Base-by-base conservation (phyloP, 139 green algal species). In the Asterochloris erici region DNA sequence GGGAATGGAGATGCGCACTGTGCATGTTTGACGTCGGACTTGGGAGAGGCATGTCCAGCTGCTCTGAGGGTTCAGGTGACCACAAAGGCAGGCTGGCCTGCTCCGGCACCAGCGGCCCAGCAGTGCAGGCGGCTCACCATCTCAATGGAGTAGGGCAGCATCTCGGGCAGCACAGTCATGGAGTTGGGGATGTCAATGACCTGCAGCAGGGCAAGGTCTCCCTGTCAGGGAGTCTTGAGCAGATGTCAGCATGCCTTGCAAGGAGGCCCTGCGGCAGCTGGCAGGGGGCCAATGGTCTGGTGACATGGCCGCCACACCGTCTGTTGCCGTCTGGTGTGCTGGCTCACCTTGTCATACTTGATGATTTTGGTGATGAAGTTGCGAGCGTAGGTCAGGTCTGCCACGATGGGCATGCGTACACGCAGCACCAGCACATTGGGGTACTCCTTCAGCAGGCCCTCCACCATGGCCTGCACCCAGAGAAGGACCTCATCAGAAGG, bases 331-430 rank as follows among this genome's bases (percentile, higher is more conserved):
- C 38, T 54, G 38, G 38, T 54, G 38, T 54, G 27, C 14, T 27
- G 9, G 84, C 79, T 21, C 24, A 93, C 93, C 91, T 97, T 97
- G 77, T 96, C 91, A 85, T 98, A 98, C 85, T 96, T 97, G 85
- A 98, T 96, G 88, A 99, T 99, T 90, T 99, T 99, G 63, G 94
- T 97, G 90, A 99, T 98, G 89, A 99, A 99, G 87, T 99, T 99
- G 82, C 96, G 90, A 12, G 93, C 91, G 86, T 98, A 98, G 2
- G 77, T 83, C 2, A 99, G 85, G 89, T 98, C 93, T 19, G 68
- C 84, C 24, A 96, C 93, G 73, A 99, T 99, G 68, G 96, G 96
- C 96, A 99, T 99, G 81, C 96, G 92, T 84, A 99, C 94, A 12
- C 96, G 93, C 84, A 99, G 92, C 0, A 90, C 95, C 60, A 98